Evolutionary conservation across 768 basidiomycete species (phyloP), one percentile per base, ranked within the genome.

Genomic region (Kwoniella shandongensis): DNA sequence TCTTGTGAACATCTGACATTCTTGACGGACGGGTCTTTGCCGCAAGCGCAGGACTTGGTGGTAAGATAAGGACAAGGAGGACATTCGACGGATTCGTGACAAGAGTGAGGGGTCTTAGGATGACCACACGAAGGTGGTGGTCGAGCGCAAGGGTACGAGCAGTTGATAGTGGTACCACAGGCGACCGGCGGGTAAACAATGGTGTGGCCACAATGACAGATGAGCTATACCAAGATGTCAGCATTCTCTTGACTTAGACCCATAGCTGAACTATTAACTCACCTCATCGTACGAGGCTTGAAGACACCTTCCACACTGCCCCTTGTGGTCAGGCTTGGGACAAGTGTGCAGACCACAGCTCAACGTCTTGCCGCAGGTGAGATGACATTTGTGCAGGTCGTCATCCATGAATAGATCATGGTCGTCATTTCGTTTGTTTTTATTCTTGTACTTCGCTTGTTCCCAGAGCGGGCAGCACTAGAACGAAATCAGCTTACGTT

Each of bases 281-380:
- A 87, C 86, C 84, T 99, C 96, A 39, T 97, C 92, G 66, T 93
- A 99, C 1, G 87, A 86, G 42, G 91, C 91, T 73, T 86, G 82
- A 48, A 94, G 79, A 76, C 96, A 99, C 20, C 86, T 81, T 0
- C 83, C 85, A 73, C 96, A 99, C 0, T 81, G 77, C 0, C 91
- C 90, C 56, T 80, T 83, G 75, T 99, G 94, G 72, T 98, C 94
- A 38, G 80, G 79, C 67, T 81, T 81, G 58, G 87, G 85, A 72
- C 94, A 99, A 4, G 75, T 79, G 72, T 93, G 91, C 46, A 86
- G 83, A 0, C 89, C 89, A 62, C 91, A 45, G 25, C 75, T 77
- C 25, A 93, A 79, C 65, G 80, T 65, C 72, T 86, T 88, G 13
- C 84, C 85, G 61, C 91, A 94, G 0, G 86, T 80, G 2, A 91